Percentiles rank a stretch among this genome's conserved stretches.
These are phyloP conservation scores for Candida pini DNA, from an alignment of 805 yeast species.

Conservation along the genomic window DNA sequence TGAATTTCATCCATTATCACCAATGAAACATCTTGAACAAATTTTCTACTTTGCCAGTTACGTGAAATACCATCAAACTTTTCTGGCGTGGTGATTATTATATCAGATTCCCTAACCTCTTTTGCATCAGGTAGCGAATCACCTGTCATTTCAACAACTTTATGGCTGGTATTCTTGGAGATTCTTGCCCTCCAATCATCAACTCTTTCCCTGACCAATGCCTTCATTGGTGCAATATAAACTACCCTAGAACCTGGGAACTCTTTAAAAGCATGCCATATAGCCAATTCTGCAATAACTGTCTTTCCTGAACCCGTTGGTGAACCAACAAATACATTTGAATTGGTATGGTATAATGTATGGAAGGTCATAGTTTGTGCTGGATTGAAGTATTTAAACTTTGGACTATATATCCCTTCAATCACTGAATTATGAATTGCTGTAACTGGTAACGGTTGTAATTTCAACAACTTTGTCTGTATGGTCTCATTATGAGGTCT, in stretches of 20 bases:
- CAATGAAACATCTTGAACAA: constrained; percentile 68
- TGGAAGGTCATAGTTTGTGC: constrained; percentile 98
- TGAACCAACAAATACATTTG: constrained; percentile 87
- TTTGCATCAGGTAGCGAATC: constrained; percentile 71
- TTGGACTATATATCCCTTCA: constrained; percentile 60
- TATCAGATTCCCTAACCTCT: constrained; percentile 63
- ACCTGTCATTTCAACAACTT: constrained; percentile 75
- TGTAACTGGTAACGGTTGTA: constrained; percentile 80
- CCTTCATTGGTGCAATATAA: constrained; percentile 88
- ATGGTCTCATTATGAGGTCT: constrained; percentile 84
- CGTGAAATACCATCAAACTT: constrained; percentile 85
- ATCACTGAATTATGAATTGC: constrained; percentile 68
- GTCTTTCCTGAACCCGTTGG: constrained; percentile 99
- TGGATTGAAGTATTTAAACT: constrained; percentile 88
- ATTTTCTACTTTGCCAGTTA: constrained; percentile 74
- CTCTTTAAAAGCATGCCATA: constrained; percentile 90
- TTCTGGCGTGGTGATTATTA: constrained; percentile 79
- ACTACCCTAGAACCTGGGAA: constrained; percentile 77
- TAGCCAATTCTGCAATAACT: constrained; percentile 92
- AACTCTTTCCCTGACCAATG: constrained; percentile 76
- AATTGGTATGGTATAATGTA: constrained; percentile 71
- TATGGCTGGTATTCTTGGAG: constrained; percentile 38
- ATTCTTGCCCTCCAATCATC: constrained; percentile 69
- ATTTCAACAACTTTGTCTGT: constrained; percentile 69
- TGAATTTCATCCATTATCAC: constrained; percentile 86